phyloP scores from a whole-genome alignment of 2,329 filamentous ascomycete genomes.

The Alternaria sp. region DNA sequence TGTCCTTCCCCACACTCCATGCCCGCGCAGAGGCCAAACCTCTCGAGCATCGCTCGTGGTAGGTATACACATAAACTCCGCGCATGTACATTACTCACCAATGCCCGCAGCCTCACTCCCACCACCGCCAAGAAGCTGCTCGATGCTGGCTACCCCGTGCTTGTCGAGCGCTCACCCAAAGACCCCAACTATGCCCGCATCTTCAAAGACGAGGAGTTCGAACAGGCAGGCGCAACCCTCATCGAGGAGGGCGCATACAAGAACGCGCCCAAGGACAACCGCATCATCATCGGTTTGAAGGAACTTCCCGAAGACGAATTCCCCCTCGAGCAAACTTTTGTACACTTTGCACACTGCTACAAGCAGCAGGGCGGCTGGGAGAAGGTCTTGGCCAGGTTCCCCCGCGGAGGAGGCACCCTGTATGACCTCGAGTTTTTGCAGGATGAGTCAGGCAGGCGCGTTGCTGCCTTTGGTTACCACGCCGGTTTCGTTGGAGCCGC shows the following conservation, averaged over 20 bases:
- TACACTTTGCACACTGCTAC: conserved; percentile 56
- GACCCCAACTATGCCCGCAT: conserved; percentile 52
- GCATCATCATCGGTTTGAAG: conserved; percentile 55
- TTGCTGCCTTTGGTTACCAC: conserved; percentile 73
- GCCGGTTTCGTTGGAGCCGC: conserved; percentile 59
- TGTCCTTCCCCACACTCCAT: conserved; percentile 52
- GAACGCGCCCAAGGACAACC: conserved; percentile 45
- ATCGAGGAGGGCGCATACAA: conserved; percentile 51
- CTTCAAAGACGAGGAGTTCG: conserved; percentile 54
- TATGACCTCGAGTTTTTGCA: conserved; percentile 89
- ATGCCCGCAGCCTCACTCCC: conserved; percentile 42
- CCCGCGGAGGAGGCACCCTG: conserved; percentile 77
- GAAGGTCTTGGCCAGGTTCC: conserved; percentile 79
- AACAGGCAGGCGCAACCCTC: conserved; percentile 50
- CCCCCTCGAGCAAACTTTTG: conserved; percentile 52
- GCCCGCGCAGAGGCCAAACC: conserved; percentile 54
- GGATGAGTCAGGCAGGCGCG: conserved; percentile 74
- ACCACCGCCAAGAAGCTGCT: conserved; percentile 53
- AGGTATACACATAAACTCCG: neutral
- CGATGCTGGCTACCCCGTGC: conserved; percentile 52
- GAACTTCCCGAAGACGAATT: conserved; percentile 52
- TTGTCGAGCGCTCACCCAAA: conserved; percentile 52
- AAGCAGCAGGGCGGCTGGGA: conserved; percentile 68
- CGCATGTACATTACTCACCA: neutral
- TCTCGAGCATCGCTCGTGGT: conserved; percentile 51